Evolutionary conservation across 371 early-diverging fungal genomes (phyloP).

Genomic region (Cladochytrium tenue): DNA sequence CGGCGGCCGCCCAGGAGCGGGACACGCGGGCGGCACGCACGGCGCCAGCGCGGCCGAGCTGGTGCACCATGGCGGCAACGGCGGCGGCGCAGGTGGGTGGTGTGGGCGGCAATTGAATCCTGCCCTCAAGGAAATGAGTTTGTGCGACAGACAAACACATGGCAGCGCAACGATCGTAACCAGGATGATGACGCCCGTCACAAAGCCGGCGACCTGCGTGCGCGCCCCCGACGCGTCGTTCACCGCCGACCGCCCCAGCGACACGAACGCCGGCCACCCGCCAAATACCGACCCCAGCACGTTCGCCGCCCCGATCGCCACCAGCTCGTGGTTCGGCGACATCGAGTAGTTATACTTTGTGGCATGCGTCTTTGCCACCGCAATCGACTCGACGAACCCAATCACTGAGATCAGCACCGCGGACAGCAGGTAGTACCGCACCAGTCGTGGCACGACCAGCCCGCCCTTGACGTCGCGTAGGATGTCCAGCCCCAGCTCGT

Average conservation of each 20-base stretch:
- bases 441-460: constrained; percentile 38
- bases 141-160: too few species aligned
- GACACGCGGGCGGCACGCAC: too few species aligned
- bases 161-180: constrained; percentile 73
- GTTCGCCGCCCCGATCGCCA: constrained; percentile 87
- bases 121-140: too few species aligned
- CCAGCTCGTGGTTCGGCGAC: constrained; percentile 90
- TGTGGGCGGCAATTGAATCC: too few species aligned
- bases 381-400: constrained; percentile 94
- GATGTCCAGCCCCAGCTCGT: constrained; percentile 65
- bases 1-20: too few species aligned
- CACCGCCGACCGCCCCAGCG: constrained; percentile 83
- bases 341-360: constrained; percentile 83
- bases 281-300: constrained; percentile 79
- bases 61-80: too few species aligned
- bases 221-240: constrained; percentile 85
- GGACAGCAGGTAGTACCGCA: constrained; percentile 66
- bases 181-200: constrained; percentile 72
- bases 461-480: constrained; percentile 59
- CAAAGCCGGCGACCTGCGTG: constrained; percentile 85
- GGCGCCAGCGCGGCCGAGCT: too few species aligned
- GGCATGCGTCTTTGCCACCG: constrained; percentile 86
- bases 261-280: constrained; percentile 87
- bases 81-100: too few species aligned
- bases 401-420: constrained; percentile 84